phyloP scores from a whole-genome alignment of 495 filamentous ascomycete genomes.

The Xylaria cubensis region DNA sequence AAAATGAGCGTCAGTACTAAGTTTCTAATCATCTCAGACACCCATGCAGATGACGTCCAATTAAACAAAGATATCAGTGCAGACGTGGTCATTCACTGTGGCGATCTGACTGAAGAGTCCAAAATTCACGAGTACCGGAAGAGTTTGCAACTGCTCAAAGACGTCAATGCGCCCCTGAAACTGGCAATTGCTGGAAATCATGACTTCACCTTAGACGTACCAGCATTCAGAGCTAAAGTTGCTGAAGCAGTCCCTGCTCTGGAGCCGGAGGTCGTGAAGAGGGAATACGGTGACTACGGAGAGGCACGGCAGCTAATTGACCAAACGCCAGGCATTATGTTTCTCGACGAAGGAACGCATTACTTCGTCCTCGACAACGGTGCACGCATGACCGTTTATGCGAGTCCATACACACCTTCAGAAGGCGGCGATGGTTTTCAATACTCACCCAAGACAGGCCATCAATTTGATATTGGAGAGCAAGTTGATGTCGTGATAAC shows the following conservation, averaged over 20 bases:
- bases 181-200: conserved; percentile 85
- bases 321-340: conserved; percentile 63
- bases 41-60: conserved; percentile 49
- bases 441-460: conserved; percentile 60
- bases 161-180: conserved; percentile 70
- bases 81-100: conserved; percentile 76
- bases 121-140: conserved; percentile 60
- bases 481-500: conserved; percentile 72
- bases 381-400: conserved; percentile 68
- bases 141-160: conserved; percentile 60
- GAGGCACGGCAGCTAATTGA: conserved; percentile 35
- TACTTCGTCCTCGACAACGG: conserved; percentile 64
- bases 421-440: conserved; percentile 66
- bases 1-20: conserved; percentile 14
- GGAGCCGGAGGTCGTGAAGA: conserved; percentile 31
- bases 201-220: conserved; percentile 72
- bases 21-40: conserved; percentile 69
- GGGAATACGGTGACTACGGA: conserved; percentile 35
- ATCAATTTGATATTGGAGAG: conserved; percentile 54
- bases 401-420: conserved; percentile 72
- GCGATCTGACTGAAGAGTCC: conserved; percentile 74
- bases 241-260: conserved; percentile 25
- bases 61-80: conserved; percentile 34
- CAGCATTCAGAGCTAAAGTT: conserved; percentile 38
- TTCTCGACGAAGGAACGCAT: conserved; percentile 71